Evolutionary conservation across 768 basidiomycete species (phyloP).

Genomic region (Lactarius indigo): DNA sequence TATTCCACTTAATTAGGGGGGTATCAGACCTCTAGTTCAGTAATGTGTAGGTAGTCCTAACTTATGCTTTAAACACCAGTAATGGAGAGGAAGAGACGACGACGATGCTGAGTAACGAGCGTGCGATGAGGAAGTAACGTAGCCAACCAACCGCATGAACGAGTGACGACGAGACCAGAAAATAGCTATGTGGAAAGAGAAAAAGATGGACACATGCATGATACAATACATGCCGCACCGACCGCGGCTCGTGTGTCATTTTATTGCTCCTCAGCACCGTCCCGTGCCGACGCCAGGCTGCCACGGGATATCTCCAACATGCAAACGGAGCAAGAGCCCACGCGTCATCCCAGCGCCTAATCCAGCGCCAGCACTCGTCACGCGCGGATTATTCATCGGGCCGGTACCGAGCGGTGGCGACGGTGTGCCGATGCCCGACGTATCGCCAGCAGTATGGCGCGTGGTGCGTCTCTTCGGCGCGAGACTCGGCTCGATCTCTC

Average conservation of each 20-base stretch:
- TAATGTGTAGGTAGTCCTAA: slow-evolving; percentile 9
- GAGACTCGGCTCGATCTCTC: slow-evolving; percentile 78
- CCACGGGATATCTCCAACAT: slow-evolving; percentile 64
- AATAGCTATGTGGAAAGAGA: background rate
- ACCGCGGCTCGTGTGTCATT: no score
- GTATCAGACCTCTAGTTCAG: slow-evolving; percentile 22
- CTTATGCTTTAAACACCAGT: slow-evolving; percentile 5
- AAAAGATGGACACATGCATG: background rate
- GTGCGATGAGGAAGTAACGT: background rate
- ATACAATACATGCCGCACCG: background rate
- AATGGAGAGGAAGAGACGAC: background rate
- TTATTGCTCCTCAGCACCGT: slow-evolving; percentile 2
- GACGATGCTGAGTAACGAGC: background rate
- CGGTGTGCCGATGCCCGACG: slow-evolving; percentile 38
- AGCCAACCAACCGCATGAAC: background rate
- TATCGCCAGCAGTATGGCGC: slow-evolving; percentile 70
- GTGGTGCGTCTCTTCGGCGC: slow-evolving; percentile 55
- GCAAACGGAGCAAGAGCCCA: slow-evolving; percentile 44
- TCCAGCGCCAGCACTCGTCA: slow-evolving; percentile 36
- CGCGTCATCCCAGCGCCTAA: background rate
- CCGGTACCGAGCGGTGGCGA: slow-evolving; percentile 27
- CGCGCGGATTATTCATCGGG: slow-evolving; percentile 29
- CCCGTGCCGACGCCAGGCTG: slow-evolving; percentile 31
- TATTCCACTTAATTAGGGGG: slow-evolving; percentile 1
- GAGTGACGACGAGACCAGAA: background rate